Evolutionary conservation across 2,329 filamentous ascomycete species (phyloP).

Genomic region (Aspergillus pseudonomiae): DNA sequence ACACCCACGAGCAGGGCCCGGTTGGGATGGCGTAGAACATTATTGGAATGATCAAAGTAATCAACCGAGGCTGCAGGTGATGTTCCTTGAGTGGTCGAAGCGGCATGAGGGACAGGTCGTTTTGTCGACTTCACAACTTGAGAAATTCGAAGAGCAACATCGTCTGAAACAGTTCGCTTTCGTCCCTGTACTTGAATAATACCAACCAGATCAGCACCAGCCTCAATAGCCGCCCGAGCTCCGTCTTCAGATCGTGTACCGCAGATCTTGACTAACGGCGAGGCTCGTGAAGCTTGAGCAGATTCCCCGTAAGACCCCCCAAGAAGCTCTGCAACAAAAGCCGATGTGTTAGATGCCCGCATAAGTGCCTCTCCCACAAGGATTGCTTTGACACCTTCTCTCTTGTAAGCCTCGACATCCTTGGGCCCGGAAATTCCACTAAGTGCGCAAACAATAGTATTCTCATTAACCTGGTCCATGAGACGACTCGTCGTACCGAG

Average conservation of each 20-base stretch:
- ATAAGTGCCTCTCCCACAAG: conserved; percentile 95
- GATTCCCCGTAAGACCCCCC: conserved; percentile 50
- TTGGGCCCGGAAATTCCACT: conserved; percentile 89
- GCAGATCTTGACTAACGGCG: conserved; percentile 87
- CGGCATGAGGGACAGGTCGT: conserved; percentile 27
- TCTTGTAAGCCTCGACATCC: conserved; percentile 85
- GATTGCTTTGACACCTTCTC: conserved; percentile 87
- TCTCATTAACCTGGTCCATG: conserved; percentile 81
- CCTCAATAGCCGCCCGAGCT: conserved; percentile 76
- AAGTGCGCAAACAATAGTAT: conserved; percentile 86
- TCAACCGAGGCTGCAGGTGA: conserved; percentile 50
- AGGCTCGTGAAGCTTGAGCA: conserved; percentile 22
- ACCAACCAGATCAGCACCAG: conserved; percentile 88
- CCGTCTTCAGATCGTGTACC: conserved; percentile 83
- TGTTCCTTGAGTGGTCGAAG: conserved; percentile 19
- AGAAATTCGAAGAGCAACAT: conserved; percentile 80
- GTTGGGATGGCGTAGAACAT: conserved; percentile 52
- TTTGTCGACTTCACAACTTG: conserved; percentile 65
- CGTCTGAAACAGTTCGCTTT: conserved; percentile 76
- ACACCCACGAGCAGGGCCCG: conserved; percentile 86
- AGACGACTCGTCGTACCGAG: conserved; percentile 87
- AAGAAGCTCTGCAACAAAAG: conserved; percentile 84
- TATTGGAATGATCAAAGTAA: conserved; percentile 68
- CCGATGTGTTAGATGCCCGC: conserved; percentile 78
- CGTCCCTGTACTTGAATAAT: conserved; percentile 86